Conservation (phyloP, 192 early-diverging fungal genomes). For the Haplosporangium gracile region DNA sequence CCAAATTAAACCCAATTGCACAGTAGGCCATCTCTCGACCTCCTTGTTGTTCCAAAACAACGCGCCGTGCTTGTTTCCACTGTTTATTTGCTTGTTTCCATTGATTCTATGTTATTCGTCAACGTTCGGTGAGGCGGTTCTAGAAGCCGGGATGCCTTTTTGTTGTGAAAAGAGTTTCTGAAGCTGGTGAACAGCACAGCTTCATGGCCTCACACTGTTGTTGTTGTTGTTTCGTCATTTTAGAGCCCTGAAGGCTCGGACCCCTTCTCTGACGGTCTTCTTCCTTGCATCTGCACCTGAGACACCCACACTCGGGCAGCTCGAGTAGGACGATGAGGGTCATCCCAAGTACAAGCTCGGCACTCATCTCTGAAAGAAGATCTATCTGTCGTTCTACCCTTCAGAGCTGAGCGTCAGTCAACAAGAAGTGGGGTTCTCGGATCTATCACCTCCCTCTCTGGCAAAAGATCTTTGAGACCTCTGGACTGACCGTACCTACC, state of each 20-base stretch:
- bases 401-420: not conserved
- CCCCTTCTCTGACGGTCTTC: not conserved
- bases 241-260: not conserved
- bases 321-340: not conserved
- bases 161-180: too few species aligned
- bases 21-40: too few species aligned
- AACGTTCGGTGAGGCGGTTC: too few species aligned
- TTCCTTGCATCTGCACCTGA: not conserved
- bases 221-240: not conserved
- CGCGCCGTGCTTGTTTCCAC: too few species aligned
- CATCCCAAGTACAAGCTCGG: not conserved
- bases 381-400: not conserved
- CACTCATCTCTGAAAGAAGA: not conserved
- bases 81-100: too few species aligned
- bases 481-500: not conserved
- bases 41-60: too few species aligned
- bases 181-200: too few species aligned
- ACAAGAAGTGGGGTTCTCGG: not conserved
- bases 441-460: conserved; percentile 4
- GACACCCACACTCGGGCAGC: not conserved
- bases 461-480: conserved; percentile 10
- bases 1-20: too few species aligned
- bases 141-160: too few species aligned
- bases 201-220: too few species aligned
- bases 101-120: too few species aligned